Conservation (phyloP, 164 flowering plant genomes). For the Annona squamosa region DNA sequence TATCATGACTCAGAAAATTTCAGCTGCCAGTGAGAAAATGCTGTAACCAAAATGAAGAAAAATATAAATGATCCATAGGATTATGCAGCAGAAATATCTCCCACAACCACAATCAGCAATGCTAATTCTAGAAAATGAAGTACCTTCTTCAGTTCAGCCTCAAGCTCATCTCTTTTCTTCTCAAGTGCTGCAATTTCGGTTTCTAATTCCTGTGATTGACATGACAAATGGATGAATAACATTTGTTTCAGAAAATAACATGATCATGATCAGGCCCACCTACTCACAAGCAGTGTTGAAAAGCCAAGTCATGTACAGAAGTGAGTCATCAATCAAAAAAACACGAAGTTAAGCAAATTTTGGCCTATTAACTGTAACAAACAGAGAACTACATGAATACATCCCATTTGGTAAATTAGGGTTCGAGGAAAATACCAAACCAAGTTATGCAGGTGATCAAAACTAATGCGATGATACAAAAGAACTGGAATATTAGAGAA, state of each 20-base stretch:
- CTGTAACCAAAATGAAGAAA: background rate
- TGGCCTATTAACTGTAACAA: background rate
- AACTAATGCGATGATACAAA: background rate
- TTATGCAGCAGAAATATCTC: background rate
- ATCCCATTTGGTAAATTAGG: background rate
- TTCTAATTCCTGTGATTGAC: slow-evolving; percentile 50
- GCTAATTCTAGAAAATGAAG: background rate
- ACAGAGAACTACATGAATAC: background rate
- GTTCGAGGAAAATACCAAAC: background rate
- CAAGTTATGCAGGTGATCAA: background rate
- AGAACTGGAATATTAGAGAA: background rate
- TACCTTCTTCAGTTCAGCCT: slow-evolving; percentile 72
- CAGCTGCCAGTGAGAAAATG: no score
- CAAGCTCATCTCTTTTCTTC: slow-evolving; percentile 56
- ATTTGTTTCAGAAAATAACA: background rate
- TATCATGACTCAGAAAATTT: no score
- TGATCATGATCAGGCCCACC: background rate
- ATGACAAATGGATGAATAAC: slow-evolving; percentile 6
- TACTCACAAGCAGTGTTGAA: background rate
- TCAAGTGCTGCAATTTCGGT: slow-evolving; percentile 55
- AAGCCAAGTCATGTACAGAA: background rate
- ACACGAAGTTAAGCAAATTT: background rate
- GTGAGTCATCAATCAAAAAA: background rate
- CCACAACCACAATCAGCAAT: background rate
- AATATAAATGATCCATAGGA: background rate